These are phyloP conservation scores for Keqinozyma sinolaborantium DNA, from an alignment of 1,139 yeast species.

Conservation along the genomic window DNA sequence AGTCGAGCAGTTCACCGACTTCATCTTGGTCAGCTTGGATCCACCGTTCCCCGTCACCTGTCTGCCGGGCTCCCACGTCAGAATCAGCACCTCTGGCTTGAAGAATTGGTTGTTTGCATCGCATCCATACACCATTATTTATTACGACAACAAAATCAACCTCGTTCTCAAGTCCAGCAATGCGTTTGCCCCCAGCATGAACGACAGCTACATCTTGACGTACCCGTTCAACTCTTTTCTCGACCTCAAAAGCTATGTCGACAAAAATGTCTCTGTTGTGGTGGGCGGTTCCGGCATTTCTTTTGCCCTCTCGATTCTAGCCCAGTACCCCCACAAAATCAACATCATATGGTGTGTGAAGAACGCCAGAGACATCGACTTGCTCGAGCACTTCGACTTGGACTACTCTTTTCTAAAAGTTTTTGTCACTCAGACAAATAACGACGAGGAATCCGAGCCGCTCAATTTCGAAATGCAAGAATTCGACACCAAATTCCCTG, in stretches of 20 bases:
- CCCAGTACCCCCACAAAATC: constrained; percentile 22
- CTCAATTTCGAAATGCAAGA: too few relatives aligned
- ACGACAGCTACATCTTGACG: constrained; percentile 6
- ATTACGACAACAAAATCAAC: constrained; percentile 9
- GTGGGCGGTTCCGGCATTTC: constrained; percentile 92
- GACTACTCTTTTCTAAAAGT: not conserved
- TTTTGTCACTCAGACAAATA: not conserved
- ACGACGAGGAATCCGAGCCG: not conserved
- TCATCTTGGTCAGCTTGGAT: constrained; percentile 22
- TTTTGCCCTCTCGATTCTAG: constrained; percentile 60
- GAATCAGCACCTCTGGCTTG: constrained; percentile 19
- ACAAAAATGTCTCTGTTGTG: constrained; percentile 26
- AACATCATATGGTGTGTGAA: not conserved
- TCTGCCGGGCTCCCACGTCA: constrained; percentile 35
- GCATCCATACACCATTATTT: constrained; percentile 35
- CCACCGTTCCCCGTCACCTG: constrained; percentile 22
- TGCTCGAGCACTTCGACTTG: not conserved
- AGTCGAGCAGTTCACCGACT: constrained; percentile 13
- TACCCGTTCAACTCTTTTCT: constrained; percentile 10
- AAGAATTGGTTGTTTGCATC: constrained; percentile 28
- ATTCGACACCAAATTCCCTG: not conserved
- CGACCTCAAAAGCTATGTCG: constrained; percentile 4
- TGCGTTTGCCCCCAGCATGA: constrained; percentile 3
- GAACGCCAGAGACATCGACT: not conserved
- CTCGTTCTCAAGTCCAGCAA: constrained; percentile 7